A percentile compares a stretch with the other conserved stretches of the same genome.
phyloP scores from a whole-genome alignment of 2,329 filamentous ascomycete genomes.

The Alternaria novae-zelandiae region DNA sequence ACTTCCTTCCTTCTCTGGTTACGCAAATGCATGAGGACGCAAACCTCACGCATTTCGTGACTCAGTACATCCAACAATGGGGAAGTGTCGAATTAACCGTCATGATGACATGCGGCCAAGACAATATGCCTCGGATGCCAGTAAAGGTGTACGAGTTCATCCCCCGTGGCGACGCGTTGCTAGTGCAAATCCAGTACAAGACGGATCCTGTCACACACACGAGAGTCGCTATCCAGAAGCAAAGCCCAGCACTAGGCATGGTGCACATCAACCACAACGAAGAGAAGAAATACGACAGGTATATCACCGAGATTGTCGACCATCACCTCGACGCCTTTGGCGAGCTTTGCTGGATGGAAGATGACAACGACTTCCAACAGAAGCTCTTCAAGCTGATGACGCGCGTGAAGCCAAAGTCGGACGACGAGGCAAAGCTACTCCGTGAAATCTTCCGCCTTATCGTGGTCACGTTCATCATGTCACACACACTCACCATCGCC shows the following conservation, averaged over 20 bases:
- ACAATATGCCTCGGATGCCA: conserved; percentile 49
- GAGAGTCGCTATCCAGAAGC: conserved; percentile 41
- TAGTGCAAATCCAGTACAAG: conserved; percentile 52
- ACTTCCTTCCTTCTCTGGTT: conserved; percentile 53
- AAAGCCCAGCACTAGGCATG: conserved; percentile 56
- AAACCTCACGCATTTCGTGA: conserved; percentile 50
- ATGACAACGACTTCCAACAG: conserved; percentile 53
- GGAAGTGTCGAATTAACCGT: conserved; percentile 48
- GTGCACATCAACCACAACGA: conserved; percentile 54
- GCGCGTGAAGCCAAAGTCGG: conserved; percentile 46
- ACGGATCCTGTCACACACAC: conserved; percentile 46
- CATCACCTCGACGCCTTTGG: conserved; percentile 51
- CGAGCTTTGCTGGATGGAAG: conserved; percentile 53
- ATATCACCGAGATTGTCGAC: conserved; percentile 52
- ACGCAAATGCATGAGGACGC: conserved; percentile 53
- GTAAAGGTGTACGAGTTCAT: conserved; percentile 57
- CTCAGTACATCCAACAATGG: conserved; percentile 48
- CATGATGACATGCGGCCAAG: conserved; percentile 52
- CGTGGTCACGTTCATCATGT: conserved; percentile 58
- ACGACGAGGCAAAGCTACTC: conserved; percentile 52
- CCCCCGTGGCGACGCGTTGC: conserved; percentile 49
- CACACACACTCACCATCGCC: conserved; percentile 54
- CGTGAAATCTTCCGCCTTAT: conserved; percentile 54
- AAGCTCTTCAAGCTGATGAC: conserved; percentile 52
- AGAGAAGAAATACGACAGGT: conserved; percentile 53